Evolutionary conservation across 768 basidiomycete species (phyloP), one percentile per base, ranked within the genome.

Genomic region (Psilocybe cubensis): DNA sequence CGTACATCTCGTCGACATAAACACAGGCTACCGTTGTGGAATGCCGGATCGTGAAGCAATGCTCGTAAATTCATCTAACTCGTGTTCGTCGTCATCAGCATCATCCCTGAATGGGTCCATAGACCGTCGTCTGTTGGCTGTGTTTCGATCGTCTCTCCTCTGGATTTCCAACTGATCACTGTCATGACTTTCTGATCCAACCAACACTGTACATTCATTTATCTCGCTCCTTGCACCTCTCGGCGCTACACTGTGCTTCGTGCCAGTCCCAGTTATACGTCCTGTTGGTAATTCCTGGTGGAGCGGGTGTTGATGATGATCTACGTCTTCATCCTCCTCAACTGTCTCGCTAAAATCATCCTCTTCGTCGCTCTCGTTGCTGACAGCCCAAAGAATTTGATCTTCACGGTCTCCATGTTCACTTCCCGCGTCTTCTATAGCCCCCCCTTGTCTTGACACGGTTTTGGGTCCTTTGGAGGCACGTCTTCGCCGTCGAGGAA

Each of bases 301-400:
- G 52, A 72, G 59, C 12, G 70, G 76, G 61, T 81, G 74, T 57
- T 79, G 77, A 57, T 78, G 72, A 49, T 79, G 78, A 47, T 79
- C 75, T 20, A 74, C 68, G 58, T 81, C 76, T 50, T 67, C 69
- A 24, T 76, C 74, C n/a, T 89, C 88, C 47, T n/a, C 35, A 14
- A 14, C 35, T 12, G n/a, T 38, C 12, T 90, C 90, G 18, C 57
- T 48, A n/a, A 40, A 46, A 14, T 50, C 62, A 52, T 64, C 68
- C n/a, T 76, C 74, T 20, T 91, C 88, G 48, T 90, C 90, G 54
- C 87, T 89, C 21, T 76, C 83, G 24, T 89, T 84, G 1, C 92
- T 89, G 2, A 94, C 78, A 44, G 87, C 80, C 91, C 92, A 94
- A 38, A 87, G 63, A 17, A 76, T 79, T 6, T 81, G 75, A 24